phyloP scores from a whole-genome alignment of 192 early-diverging fungal species.

The Podochytrium sp. region DNA sequence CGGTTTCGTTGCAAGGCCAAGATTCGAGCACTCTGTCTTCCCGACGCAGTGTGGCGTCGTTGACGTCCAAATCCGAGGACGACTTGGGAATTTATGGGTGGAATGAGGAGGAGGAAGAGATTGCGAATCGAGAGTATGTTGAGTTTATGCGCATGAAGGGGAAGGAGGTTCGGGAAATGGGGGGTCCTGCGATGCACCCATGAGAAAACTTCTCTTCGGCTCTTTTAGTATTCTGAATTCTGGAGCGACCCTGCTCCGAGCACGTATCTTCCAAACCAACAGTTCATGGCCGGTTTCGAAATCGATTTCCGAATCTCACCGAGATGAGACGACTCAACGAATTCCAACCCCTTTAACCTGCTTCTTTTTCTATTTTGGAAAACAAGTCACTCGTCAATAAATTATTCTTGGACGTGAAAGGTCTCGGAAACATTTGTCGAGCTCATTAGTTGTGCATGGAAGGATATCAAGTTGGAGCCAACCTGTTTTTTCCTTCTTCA shows the following conservation, averaged over 20 bases:
- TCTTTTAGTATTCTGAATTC: no score
- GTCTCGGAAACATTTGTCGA: conserved; percentile 78
- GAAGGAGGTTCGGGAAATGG: background rate
- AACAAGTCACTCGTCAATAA: conserved; percentile 72
- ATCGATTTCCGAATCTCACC: conserved; percentile 84
- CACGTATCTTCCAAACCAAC: conserved; percentile 20
- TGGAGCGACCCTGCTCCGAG: conserved; percentile 79
- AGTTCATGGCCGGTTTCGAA: conserved; percentile 38
- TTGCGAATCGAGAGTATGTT: conserved; percentile 26
- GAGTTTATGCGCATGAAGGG: conserved; percentile 21
- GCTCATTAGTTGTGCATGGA: conserved; percentile 91
- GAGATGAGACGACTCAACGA: background rate
- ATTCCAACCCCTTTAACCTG: background rate
- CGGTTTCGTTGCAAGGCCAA: background rate
- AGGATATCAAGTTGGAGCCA: conserved; percentile 67
- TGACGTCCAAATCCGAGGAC: background rate
- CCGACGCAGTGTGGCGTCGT: background rate
- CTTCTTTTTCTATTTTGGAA: conserved; percentile 61
- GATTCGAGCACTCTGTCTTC: background rate
- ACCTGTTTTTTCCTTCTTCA: background rate
- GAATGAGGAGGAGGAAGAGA: conserved; percentile 11
- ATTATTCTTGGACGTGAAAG: conserved; percentile 82
- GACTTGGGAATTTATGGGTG: conserved; percentile 15
- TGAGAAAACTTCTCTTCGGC: no score
- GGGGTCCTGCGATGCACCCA: background rate